Percentiles rank a stretch among this genome's conserved stretches.
Conservation (phyloP, 345 rosid species). For the Boechera retrofracta region DNA sequence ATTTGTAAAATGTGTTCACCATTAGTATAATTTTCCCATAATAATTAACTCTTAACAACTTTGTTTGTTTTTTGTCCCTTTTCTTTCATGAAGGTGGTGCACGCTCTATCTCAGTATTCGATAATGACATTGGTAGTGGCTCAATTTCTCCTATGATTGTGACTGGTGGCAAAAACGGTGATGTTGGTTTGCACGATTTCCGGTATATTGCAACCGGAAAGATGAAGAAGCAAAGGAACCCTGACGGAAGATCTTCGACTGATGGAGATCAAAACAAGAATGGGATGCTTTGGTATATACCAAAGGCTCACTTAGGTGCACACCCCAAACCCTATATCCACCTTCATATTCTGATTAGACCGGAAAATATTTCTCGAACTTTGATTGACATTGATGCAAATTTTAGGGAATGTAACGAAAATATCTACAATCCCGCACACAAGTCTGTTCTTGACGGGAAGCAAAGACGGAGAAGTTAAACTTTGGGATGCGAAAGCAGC, state of each 20-base stretch:
- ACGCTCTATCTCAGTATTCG: constrained; percentile 85
- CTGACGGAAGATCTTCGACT: constrained; percentile 48
- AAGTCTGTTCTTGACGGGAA: constrained; percentile 90
- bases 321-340: constrained; percentile 10
- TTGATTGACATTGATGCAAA: constrained; percentile 14
- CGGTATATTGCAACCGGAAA: constrained; percentile 89
- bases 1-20: constrained; percentile 13
- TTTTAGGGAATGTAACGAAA: constrained; percentile 83
- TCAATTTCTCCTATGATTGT: constrained; percentile 89
- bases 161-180: constrained; percentile 93
- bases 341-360: background rate
- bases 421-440: constrained; percentile 76
- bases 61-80: background rate
- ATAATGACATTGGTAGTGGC: constrained; percentile 87
- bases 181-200: constrained; percentile 91
- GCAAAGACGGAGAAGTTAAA: constrained; percentile 97
- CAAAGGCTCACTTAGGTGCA: constrained; percentile 93
- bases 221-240: constrained; percentile 65
- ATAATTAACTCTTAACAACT: constrained; percentile 14
- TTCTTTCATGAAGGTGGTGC: constrained; percentile 73
- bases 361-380: background rate
- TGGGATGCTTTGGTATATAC: constrained; percentile 98
- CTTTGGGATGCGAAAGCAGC: constrained; percentile 97
- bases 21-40: background rate
- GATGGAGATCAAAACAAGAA: constrained; percentile 60